A percentile compares a stretch with the other conserved stretches of the same genome.
These are phyloP conservation scores for Clitoria ternatea DNA, from an alignment of 306 rosid species.

Conservation along the genomic window DNA sequence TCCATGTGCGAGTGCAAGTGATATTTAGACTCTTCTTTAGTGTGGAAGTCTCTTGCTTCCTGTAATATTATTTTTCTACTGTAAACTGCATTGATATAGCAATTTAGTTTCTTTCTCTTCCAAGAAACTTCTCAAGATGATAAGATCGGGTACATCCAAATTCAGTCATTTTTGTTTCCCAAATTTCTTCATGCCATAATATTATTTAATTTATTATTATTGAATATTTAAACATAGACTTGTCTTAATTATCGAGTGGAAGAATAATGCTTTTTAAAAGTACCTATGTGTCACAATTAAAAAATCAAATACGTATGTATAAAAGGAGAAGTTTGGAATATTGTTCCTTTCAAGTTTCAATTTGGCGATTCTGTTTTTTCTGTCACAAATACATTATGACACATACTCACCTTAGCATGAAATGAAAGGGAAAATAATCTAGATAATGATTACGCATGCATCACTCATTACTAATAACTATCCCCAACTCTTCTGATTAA, in stretches of 20 bases:
- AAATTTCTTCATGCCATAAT: background rate
- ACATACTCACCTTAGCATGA: background rate
- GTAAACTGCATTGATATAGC: constrained; percentile 22
- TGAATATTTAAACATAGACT: background rate
- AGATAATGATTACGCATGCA: background rate
- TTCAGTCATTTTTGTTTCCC: background rate
- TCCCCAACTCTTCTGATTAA: background rate
- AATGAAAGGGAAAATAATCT: background rate
- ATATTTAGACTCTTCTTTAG: constrained; percentile 16
- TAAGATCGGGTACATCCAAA: background rate
- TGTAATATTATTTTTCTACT: constrained; percentile 25
- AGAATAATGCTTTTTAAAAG: background rate
- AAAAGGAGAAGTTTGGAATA: background rate
- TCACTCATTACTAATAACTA: background rate
- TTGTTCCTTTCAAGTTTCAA: constrained; percentile 9
- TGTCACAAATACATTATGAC: background rate
- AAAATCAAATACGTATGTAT: background rate
- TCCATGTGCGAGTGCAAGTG: constrained; percentile 62
- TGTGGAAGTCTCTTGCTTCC: constrained; percentile 61
- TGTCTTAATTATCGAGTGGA: background rate
- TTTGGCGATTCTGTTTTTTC: constrained; percentile 4
- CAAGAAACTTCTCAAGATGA: constrained; percentile 36
- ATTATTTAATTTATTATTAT: background rate
- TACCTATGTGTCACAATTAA: too few species aligned
- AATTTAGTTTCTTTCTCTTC: constrained; percentile 37